A percentile compares a stretch with the other conserved stretches of the same genome.
Conservation (phyloP, 768 basidiomycete species). For the Lactifluus rugatus region DNA sequence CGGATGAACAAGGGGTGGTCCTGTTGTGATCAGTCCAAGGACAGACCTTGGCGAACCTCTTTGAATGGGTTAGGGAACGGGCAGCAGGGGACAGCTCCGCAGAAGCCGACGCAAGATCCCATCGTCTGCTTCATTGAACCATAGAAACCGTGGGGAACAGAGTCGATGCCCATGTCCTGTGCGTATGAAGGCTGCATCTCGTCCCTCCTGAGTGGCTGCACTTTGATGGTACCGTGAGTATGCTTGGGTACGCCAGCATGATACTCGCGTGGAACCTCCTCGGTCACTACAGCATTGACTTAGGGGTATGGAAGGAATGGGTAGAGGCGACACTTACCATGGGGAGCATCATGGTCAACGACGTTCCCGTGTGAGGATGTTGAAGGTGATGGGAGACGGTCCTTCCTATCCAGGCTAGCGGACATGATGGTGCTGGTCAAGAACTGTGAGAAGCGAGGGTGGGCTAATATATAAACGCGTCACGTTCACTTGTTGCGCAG, state of each 20-base stretch:
- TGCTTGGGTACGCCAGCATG: constrained; percentile 22
- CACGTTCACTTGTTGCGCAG: neutral
- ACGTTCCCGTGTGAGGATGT: constrained; percentile 15
- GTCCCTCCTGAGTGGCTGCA: constrained; percentile 75
- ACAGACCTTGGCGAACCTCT: constrained; percentile 70
- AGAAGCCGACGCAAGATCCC: constrained; percentile 55
- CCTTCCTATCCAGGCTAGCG: constrained; percentile 9
- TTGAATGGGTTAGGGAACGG: constrained; percentile 80
- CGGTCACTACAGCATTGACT: constrained; percentile 44
- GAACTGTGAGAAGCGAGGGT: neutral
- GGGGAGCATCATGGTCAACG: constrained; percentile 19
- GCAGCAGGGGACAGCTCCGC: constrained; percentile 76
- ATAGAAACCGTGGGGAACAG: constrained; percentile 79
- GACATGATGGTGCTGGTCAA: neutral
- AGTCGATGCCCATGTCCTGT: constrained; percentile 70
- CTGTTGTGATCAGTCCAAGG: neutral
- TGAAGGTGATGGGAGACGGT: constrained; percentile 8
- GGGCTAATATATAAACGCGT: neutral
- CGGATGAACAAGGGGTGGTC: neutral
- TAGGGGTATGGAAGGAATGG: constrained; percentile 12
- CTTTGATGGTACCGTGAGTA: constrained; percentile 62
- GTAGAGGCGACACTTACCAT: constrained; percentile 11
- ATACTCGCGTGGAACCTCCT: constrained; percentile 30
- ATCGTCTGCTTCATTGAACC: constrained; percentile 69
- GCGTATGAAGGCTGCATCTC: constrained; percentile 96